Conservation (phyloP, 2,329 filamentous ascomycete species). For the Fusarium sp. region DNA sequence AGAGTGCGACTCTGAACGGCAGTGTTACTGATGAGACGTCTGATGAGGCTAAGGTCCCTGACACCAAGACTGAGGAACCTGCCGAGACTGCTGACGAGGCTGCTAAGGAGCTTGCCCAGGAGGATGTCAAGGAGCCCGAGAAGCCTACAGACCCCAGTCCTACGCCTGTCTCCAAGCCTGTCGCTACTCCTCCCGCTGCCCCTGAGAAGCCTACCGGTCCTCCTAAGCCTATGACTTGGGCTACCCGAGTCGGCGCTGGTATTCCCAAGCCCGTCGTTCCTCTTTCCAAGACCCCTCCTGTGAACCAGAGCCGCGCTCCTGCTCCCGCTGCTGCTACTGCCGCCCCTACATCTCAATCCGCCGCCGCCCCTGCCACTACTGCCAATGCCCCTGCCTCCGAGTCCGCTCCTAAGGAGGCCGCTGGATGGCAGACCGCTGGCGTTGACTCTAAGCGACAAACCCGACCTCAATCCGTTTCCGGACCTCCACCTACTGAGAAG, state of each 20-base stretch:
- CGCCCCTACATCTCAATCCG: slow-evolving; percentile 52
- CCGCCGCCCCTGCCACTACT: slow-evolving; percentile 55
- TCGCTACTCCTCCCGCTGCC: slow-evolving; percentile 51
- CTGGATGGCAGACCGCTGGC: slow-evolving; percentile 87
- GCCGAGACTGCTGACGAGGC: slow-evolving; percentile 63
- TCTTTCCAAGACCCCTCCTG: slow-evolving; percentile 68
- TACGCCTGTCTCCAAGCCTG: slow-evolving; percentile 60
- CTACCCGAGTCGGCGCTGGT: slow-evolving; percentile 74
- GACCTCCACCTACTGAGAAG: slow-evolving; percentile 71
- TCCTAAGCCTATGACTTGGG: slow-evolving; percentile 79
- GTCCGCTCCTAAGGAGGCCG: slow-evolving; percentile 62
- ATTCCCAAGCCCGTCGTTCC: slow-evolving; percentile 66
- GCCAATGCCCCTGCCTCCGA: slow-evolving; percentile 56
- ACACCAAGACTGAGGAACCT: slow-evolving; percentile 53
- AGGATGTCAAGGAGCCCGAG: slow-evolving; percentile 69
- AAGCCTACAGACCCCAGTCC: slow-evolving; percentile 74
- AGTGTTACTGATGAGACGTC: slow-evolving; percentile 52
- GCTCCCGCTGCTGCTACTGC: slow-evolving; percentile 58
- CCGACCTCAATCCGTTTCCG: slow-evolving; percentile 75
- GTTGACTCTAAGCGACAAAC: slow-evolving; percentile 87
- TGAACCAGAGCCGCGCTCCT: slow-evolving; percentile 65
- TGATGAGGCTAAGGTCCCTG: slow-evolving; percentile 55
- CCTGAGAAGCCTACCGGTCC: slow-evolving; percentile 59
- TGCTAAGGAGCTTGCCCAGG: slow-evolving; percentile 65
- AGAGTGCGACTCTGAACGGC: slow-evolving; percentile 52